These are phyloP conservation scores for Camellia japonica DNA, from an alignment of 148 eudicot species.

Conservation along the genomic window DNA sequence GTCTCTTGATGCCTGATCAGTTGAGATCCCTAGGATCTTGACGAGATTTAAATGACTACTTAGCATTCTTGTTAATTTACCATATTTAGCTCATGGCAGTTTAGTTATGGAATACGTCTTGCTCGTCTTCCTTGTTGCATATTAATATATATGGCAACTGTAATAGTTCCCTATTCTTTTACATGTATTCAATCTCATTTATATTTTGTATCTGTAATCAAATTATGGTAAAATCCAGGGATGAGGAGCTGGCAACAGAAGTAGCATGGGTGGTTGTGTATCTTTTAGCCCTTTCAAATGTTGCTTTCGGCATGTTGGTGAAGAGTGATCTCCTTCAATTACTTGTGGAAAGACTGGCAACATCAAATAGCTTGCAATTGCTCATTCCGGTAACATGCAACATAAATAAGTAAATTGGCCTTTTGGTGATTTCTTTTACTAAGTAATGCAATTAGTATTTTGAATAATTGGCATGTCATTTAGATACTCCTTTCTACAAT, in stretches of 20 bases:
- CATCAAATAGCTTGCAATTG: conserved; percentile 78
- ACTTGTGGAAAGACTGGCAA: conserved; percentile 72
- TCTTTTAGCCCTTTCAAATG: conserved; percentile 85
- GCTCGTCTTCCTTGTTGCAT: conserved; percentile 7
- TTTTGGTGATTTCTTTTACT: not conserved
- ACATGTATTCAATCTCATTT: not conserved
- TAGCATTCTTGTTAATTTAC: not conserved
- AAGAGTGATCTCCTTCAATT: conserved; percentile 72
- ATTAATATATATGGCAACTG: not conserved
- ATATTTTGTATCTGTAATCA: conserved; percentile 5
- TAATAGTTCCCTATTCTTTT: not conserved
- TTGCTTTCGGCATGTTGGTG: conserved; percentile 68
- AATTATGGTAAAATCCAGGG: conserved; percentile 51
- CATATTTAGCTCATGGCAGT: not conserved
- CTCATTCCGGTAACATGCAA: conserved; percentile 75
- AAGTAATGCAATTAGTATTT: conserved; percentile 11
- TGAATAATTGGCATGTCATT: not conserved
- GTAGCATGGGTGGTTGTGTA: conserved; percentile 98
- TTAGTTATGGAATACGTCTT: not conserved
- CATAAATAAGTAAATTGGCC: conserved; percentile 2
- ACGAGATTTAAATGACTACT: not conserved
- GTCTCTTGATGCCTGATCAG: not conserved
- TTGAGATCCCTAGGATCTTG: not conserved
- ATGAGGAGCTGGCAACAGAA: conserved; percentile 96
- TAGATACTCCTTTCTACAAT: not conserved